Percentiles rank a stretch among this genome's conserved stretches.
These are phyloP conservation scores for Endotrypanum monterogeii DNA, from an alignment of 208 protist genomes.

Conservation along the genomic window DNA sequence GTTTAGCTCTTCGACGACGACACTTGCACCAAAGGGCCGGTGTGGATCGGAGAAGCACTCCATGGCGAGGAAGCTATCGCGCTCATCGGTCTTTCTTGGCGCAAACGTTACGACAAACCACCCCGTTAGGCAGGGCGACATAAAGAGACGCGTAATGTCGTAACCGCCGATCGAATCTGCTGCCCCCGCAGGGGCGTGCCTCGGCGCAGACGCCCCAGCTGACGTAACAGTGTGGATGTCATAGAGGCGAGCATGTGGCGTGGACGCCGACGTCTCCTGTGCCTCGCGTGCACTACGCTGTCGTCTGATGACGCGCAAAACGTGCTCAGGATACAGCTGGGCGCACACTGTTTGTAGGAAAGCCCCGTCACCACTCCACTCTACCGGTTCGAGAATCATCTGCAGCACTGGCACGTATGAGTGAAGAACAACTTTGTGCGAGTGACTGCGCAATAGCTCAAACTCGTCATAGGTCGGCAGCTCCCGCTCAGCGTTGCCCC, in stretches of 20 bases:
- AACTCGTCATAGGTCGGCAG: constrained; percentile 51
- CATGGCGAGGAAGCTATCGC: constrained; percentile 33
- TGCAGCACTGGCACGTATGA: constrained; percentile 39
- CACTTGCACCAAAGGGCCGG: constrained; percentile 20
- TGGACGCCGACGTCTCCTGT: constrained; percentile 6
- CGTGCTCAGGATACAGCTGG: constrained; percentile 38
- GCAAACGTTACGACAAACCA: constrained; percentile 37
- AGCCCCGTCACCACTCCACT: constrained; percentile 33
- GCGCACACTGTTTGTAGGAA: constrained; percentile 20
- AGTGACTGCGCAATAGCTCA: constrained; percentile 39
- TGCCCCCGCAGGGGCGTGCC: neutral
- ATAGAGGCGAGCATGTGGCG: constrained; percentile 19
- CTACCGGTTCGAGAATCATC: constrained; percentile 33
- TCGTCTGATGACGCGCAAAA: constrained; percentile 33
- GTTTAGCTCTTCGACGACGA: constrained; percentile 35
- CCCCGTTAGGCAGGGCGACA: constrained; percentile 16
- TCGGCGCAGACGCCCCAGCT: neutral
- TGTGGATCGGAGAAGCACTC: constrained; percentile 33
- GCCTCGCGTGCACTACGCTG: constrained; percentile 7
- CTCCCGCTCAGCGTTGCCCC: constrained; percentile 22
- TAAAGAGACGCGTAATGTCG: constrained; percentile 29
- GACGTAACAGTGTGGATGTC: constrained; percentile 3
- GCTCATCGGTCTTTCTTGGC: constrained; percentile 22
- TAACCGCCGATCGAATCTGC: constrained; percentile 26
- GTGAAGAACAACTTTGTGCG: constrained; percentile 36